A percentile compares a stretch with the other conserved stretches of the same genome.
phyloP scores from a whole-genome alignment of 768 basidiomycete species.

The Brasilioporus rufonigricans region DNA sequence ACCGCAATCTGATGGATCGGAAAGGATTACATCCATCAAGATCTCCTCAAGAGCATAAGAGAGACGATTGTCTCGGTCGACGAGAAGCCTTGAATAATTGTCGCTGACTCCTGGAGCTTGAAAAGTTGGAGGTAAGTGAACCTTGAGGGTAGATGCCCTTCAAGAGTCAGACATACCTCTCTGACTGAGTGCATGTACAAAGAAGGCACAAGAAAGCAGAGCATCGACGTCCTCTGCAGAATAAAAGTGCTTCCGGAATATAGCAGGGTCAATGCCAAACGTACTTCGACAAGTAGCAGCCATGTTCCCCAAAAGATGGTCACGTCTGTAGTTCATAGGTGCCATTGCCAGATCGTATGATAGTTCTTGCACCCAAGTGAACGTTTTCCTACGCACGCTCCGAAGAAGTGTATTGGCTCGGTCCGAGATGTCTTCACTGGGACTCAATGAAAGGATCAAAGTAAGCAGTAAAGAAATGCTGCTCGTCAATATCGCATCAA shows the following conservation, averaged over 20 bases:
- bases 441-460: not conserved
- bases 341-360: not conserved
- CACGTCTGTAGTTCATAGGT: not conserved
- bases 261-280: not conserved
- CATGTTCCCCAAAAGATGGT: not conserved
- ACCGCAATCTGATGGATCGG: not conserved
- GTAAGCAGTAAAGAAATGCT: constrained; percentile 29
- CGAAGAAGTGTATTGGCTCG: not conserved
- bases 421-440: not conserved
- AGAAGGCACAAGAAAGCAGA: not conserved
- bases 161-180: not conserved
- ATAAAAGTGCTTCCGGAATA: not conserved
- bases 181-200: not conserved
- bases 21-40: not conserved
- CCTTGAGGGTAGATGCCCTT: not conserved
- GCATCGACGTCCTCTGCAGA: not conserved
- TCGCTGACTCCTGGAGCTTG: no score
- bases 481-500: constrained; percentile 24
- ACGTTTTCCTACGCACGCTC: not conserved
- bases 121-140: no score
- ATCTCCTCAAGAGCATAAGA: not conserved
- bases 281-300: not conserved
- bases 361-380: not conserved
- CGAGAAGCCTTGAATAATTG: not conserved
- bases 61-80: not conserved